Percentiles rank a stretch among this genome's conserved stretches.
phyloP scores from a whole-genome alignment of 108 stramenopile species.

The Asterionellopsis glacialis region DNA sequence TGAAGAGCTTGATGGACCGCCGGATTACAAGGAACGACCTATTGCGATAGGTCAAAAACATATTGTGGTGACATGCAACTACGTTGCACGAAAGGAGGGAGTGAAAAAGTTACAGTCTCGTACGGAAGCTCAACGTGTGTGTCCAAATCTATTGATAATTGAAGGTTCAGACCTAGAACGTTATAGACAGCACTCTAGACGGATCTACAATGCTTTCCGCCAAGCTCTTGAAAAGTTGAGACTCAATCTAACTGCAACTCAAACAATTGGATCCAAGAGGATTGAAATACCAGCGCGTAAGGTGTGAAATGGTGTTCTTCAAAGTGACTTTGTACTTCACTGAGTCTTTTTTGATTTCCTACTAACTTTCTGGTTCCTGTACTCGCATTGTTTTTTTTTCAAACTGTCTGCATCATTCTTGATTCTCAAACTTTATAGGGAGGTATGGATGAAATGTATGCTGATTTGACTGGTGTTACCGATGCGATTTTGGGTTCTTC shows the following conservation, averaged over 20 bases:
- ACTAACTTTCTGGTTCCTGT: too few species aligned
- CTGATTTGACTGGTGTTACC: conserved; percentile 39
- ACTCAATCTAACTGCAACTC: not conserved
- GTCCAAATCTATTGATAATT: conserved; percentile 48
- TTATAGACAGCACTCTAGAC: conserved; percentile 35
- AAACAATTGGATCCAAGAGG: not conserved
- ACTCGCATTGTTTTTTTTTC: too few species aligned
- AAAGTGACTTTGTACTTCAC: too few species aligned
- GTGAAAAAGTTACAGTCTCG: conserved; percentile 42
- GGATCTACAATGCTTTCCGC: conserved; percentile 48
- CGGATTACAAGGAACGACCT: conserved; percentile 13
- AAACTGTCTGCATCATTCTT: not conserved
- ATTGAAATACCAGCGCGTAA: too few species aligned
- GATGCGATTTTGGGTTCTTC: not conserved
- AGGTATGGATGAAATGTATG: conserved; percentile 59
- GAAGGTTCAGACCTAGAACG: conserved; percentile 49
- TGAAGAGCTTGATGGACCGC: conserved; percentile 36
- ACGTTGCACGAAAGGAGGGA: conserved; percentile 40
- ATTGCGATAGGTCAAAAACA: conserved; percentile 66
- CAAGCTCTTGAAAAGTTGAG: conserved; percentile 11
- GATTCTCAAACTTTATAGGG: conserved; percentile 7
- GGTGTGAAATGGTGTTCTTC: too few species aligned
- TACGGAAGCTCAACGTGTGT: conserved; percentile 25
- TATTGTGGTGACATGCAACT: conserved; percentile 60
- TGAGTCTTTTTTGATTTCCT: too few species aligned